These are phyloP conservation scores for Sechiopsis laciniata DNA, from an alignment of 306 rosid genomes.

Conservation along the genomic window DNA sequence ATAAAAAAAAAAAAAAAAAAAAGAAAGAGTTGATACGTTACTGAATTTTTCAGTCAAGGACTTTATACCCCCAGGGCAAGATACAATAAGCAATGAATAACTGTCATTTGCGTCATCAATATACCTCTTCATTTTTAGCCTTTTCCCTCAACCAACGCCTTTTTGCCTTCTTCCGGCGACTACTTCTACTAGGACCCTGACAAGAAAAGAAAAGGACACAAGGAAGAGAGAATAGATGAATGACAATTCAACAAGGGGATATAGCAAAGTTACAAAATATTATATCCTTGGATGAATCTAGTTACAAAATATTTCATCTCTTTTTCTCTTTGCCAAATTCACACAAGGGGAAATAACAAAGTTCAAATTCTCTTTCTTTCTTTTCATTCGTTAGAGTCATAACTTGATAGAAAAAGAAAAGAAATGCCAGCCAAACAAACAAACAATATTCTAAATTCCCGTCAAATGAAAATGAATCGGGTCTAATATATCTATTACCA, in stretches of 20 bases:
- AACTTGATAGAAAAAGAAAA: background rate
- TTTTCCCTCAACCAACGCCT: conserved; percentile 78
- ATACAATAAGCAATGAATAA: background rate
- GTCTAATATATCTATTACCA: background rate
- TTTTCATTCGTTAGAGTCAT: background rate
- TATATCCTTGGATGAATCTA: background rate
- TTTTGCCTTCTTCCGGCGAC: conserved; percentile 80
- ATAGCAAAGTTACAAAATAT: too few species aligned
- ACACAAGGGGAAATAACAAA: background rate
- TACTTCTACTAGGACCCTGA: conserved; percentile 78
- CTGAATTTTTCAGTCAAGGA: background rate
- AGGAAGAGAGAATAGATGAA: background rate
- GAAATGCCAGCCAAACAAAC: background rate
- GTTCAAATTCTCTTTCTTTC: conserved; percentile 1
- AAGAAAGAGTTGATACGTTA: background rate
- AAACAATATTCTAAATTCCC: background rate
- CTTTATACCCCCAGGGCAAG: background rate
- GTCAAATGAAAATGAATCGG: background rate
- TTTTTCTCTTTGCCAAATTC: background rate
- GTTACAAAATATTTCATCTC: background rate
- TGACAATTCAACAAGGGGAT: conserved; percentile 1
- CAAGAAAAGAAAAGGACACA: conserved; percentile 14
- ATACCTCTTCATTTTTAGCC: conserved; percentile 56
- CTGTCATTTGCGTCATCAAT: conserved; percentile 13
- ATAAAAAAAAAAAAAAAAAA: background rate